phyloP scores from a whole-genome alignment of 192 early-diverging fungal genomes.

The Backusella morwellensis region DNA sequence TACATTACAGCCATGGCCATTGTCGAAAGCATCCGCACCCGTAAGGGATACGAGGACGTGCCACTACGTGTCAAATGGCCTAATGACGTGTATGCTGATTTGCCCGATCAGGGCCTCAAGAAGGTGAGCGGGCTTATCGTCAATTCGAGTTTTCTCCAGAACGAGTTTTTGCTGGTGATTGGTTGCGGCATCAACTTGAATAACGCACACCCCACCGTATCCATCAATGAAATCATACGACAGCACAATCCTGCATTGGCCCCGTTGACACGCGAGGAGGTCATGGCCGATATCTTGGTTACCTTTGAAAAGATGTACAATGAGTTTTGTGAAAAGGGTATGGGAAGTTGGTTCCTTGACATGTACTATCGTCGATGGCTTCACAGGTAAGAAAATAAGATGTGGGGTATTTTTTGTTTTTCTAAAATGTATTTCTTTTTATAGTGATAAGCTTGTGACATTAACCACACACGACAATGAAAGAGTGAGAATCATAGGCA shows the following conservation, averaged over 20 bases:
- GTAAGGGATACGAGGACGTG: slow-evolving; percentile 74
- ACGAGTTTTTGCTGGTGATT: slow-evolving; percentile 78
- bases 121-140: slow-evolving; percentile 88
- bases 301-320: slow-evolving; percentile 77
- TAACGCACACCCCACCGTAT: slow-evolving; percentile 83
- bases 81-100: slow-evolving; percentile 90
- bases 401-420: neutral
- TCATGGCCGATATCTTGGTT: slow-evolving; percentile 63
- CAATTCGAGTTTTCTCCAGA: slow-evolving; percentile 69
- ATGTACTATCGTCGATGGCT: slow-evolving; percentile 88
- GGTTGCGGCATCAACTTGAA: slow-evolving; percentile 89
- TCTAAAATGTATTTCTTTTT: neutral
- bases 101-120: slow-evolving; percentile 55
- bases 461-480: slow-evolving; percentile 57
- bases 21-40: slow-evolving; percentile 68
- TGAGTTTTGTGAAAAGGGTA: slow-evolving; percentile 57
- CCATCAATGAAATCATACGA: slow-evolving; percentile 78
- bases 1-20: slow-evolving; percentile 89
- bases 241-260: slow-evolving; percentile 53
- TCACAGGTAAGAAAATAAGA: slow-evolving; percentile 53
- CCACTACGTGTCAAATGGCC: slow-evolving; percentile 96
- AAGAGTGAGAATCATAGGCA: slow-evolving; percentile 69
- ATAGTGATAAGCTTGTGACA: slow-evolving; percentile 63
- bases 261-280: slow-evolving; percentile 63
- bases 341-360: slow-evolving; percentile 63